Percentiles rank a stretch among this genome's conserved stretches.
These are phyloP conservation scores for Phtheirospermum japonicum DNA, from an alignment of 257 asterid genomes.

Conservation along the genomic window DNA sequence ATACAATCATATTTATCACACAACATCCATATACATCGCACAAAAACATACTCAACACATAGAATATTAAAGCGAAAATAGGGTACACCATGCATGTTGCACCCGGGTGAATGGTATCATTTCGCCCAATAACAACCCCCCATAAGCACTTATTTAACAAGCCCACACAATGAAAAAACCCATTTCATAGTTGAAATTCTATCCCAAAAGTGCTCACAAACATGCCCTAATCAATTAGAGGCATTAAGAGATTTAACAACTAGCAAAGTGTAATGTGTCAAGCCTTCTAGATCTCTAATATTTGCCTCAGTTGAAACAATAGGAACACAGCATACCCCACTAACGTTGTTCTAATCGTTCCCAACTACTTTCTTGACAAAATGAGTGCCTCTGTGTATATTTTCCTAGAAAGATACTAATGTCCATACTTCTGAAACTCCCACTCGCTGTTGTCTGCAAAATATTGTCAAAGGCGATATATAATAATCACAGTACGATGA, in stretches of 20 bases:
- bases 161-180: too few relatives aligned
- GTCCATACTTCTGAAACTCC: slow-evolving; percentile 99
- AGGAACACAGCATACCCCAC: background rate
- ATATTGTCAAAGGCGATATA: background rate
- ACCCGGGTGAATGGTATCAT: too few relatives aligned
- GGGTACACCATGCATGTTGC: too few relatives aligned
- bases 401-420: slow-evolving; percentile 51
- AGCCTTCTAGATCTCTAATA: slow-evolving; percentile 18
- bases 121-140: too few relatives aligned
- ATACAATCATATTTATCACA: too few relatives aligned
- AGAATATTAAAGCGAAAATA: too few relatives aligned
- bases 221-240: background rate
- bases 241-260: slow-evolving; percentile 6
- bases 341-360: background rate
- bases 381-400: slow-evolving; percentile 9
- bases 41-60: too few relatives aligned
- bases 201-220: background rate
- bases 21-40: too few relatives aligned
- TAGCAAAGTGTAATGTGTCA: background rate
- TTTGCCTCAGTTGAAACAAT: slow-evolving; percentile 9
- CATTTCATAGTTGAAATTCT: too few relatives aligned
- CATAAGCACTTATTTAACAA: too few relatives aligned
- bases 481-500: background rate
- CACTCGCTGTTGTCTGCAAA: slow-evolving; percentile 91
- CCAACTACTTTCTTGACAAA: slow-evolving; percentile 16